phyloP scores from a whole-genome alignment of 108 stramenopile species.

The Conticribra weissflogii region DNA sequence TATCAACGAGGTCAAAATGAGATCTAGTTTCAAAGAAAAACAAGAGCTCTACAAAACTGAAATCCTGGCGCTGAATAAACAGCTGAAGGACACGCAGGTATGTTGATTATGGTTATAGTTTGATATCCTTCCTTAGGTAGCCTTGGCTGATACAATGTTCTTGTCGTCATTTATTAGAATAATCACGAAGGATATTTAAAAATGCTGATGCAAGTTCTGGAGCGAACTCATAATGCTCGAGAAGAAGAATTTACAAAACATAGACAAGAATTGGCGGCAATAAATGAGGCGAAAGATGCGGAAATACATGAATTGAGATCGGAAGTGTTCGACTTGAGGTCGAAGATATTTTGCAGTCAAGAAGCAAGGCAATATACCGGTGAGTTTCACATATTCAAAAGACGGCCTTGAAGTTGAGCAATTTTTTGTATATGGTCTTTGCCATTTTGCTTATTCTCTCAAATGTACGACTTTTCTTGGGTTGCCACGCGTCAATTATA shows the following conservation, averaged over 20 bases:
- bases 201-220: slow-evolving; percentile 66
- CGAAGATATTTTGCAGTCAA: too few relatives aligned
- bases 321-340: slow-evolving; percentile 22
- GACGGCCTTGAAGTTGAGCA: too few relatives aligned
- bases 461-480: too few relatives aligned
- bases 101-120: too few relatives aligned
- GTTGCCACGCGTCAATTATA: too few relatives aligned
- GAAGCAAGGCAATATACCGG: too few relatives aligned
- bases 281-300: slow-evolving; percentile 35
- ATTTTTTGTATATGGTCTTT: too few relatives aligned
- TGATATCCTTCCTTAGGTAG: too few relatives aligned
- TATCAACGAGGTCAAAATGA: not conserved
- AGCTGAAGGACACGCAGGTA: not conserved
- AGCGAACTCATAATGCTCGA: slow-evolving; percentile 52
- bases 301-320: slow-evolving; percentile 32
- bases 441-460: too few relatives aligned
- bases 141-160: too few relatives aligned
- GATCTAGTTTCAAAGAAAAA: not conserved
- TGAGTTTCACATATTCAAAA: too few relatives aligned
- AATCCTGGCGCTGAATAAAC: not conserved
- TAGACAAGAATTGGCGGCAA: not conserved
- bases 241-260: not conserved
- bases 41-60: not conserved
- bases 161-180: too few relatives aligned
- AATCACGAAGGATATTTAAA: slow-evolving; percentile 61